Evolutionary conservation across 305 asterid genomes (phyloP), one percentile per base, ranked within the genome.

Genomic region (Fraxinus albicans): DNA sequence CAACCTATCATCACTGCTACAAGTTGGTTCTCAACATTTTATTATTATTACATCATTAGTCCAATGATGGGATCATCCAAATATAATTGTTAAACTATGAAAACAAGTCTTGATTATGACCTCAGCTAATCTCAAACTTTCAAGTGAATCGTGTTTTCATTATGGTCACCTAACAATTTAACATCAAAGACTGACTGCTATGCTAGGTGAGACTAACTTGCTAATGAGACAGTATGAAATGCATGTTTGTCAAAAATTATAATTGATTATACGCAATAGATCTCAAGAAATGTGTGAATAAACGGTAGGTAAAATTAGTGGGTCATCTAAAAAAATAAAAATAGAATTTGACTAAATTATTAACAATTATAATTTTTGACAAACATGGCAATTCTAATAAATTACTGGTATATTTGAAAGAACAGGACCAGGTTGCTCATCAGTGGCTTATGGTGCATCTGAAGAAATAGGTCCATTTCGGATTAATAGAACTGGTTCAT

Each of bases 381-480:
- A 42, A 42, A 42, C 13, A 42, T 40, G 47, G 13, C 47, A 40
- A 40, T 40, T 40, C 47, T 40, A 9, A 40, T 40, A 40, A 40
- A 40, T 40, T 40, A 40, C 47, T 40, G 13, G 13, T 40, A 40
- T 40, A 40, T 40, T 40, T 40, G 47, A 40, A 40, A 40, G 50
- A 42, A 36, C 86, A 89, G 92, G 92, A 73, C 91, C 91, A 0
- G 91, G 89, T 1, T 88, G 91, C 78, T 88, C 89, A 47, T 88
- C 89, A 8, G 86, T 88, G 55, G 91, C 87, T 74, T 88, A 88
- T 76, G 91, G 91, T 0, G 91, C 89, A 58, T 86, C 91, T 9
- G 89, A 86, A 79, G 91, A 88, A 83, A 80, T 88, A 23, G 89
- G 91, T 42, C 91, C 91, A 78, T 88, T 88, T 83, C 86, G 88